Evolutionary conservation across 805 yeast species (phyloP).

Genomic region (Metschnikowia bowlesiae): DNA sequence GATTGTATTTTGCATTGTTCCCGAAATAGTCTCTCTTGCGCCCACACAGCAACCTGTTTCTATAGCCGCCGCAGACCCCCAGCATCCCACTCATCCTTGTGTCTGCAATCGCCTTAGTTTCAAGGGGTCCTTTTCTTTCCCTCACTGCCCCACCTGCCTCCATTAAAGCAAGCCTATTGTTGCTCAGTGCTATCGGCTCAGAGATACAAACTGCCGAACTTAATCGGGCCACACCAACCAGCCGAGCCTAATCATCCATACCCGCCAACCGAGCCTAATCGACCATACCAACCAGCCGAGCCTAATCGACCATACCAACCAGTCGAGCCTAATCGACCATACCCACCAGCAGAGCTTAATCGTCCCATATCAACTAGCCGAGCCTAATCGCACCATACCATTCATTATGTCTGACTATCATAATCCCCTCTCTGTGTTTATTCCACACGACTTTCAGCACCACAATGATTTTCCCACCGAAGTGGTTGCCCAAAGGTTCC

Average conservation of each 20-base stretch:
- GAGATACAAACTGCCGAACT: background rate
- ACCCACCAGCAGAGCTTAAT: background rate
- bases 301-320: background rate
- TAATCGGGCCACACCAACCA: background rate
- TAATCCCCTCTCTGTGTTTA: slow-evolving; percentile 38
- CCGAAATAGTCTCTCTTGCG: slow-evolving; percentile 2
- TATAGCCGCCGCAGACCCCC: background rate
- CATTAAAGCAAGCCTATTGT: background rate
- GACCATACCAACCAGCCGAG: background rate
- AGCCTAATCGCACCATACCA: background rate
- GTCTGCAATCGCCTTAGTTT: background rate
- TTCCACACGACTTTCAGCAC: slow-evolving; percentile 33
- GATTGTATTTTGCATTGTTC: slow-evolving; percentile 1
- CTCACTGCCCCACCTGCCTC: background rate
- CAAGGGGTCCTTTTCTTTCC: background rate
- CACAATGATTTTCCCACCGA: slow-evolving; percentile 70
- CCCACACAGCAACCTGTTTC: background rate
- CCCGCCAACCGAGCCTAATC: background rate
- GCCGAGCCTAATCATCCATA: background rate
- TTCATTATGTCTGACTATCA: slow-evolving; percentile 18
- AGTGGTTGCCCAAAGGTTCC: slow-evolving; percentile 73
- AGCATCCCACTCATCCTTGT: background rate
- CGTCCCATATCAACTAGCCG: background rate
- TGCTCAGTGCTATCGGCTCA: background rate
- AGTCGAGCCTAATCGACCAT: background rate